These are phyloP conservation scores for Pythium grandisporangium DNA, from an alignment of 352 stramenopile species.

Conservation along the genomic window DNA sequence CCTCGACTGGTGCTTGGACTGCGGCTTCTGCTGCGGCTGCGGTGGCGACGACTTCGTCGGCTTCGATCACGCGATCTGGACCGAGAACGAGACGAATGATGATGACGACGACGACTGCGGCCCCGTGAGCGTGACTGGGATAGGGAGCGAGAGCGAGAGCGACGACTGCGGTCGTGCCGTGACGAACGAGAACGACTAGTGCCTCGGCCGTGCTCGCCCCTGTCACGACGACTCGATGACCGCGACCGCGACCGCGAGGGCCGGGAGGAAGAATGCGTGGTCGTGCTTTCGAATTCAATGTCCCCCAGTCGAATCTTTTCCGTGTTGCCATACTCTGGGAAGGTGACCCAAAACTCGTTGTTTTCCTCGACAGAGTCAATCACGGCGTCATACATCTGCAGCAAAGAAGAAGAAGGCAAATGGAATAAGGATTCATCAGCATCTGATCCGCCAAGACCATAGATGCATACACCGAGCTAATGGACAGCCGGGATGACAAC, in stretches of 20 bases:
- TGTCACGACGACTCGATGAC: conserved; percentile 19
- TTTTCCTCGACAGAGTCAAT: conserved; percentile 90
- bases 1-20: conserved; percentile 21
- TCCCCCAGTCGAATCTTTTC: conserved; percentile 93
- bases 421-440: too few species aligned
- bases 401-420: too few species aligned
- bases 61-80: conserved; percentile 25
- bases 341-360: conserved; percentile 86
- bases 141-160: conserved; percentile 29
- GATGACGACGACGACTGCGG: conserved; percentile 8
- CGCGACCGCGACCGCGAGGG: conserved; percentile 31
- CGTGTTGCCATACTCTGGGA: conserved; percentile 96
- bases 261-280: conserved; percentile 21
- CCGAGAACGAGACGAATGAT: conserved; percentile 18
- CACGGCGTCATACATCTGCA: conserved; percentile 93
- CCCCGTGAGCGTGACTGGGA: conserved; percentile 5
- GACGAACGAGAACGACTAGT: conserved; percentile 15
- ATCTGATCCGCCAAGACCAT: too few species aligned
- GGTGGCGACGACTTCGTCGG: conserved; percentile 20
- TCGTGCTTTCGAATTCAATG: conserved; percentile 77
- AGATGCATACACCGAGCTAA: too few species aligned
- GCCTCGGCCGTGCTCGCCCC: conserved; percentile 17
- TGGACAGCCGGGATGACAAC: too few species aligned
- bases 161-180: conserved; percentile 11
- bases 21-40: conserved; percentile 10